phyloP scores from a whole-genome alignment of 768 basidiomycete genomes.

The Pisolithus marmoratus region DNA sequence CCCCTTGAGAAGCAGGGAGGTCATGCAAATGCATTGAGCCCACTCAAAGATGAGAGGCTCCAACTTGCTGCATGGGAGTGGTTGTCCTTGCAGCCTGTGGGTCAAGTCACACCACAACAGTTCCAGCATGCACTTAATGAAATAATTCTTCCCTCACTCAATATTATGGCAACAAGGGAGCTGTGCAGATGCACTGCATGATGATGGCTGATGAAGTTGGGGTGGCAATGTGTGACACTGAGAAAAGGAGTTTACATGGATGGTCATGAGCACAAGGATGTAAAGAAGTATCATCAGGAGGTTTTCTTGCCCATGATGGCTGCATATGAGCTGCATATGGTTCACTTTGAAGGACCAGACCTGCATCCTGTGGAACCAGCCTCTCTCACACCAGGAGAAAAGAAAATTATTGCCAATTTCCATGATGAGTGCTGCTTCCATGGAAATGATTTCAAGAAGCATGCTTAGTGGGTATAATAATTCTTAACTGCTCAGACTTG shows the following conservation, averaged over 20 bases:
- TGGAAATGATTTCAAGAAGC: conserved; percentile 22
- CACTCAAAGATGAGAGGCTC: conserved; percentile 8
- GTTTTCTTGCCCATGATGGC: conserved; percentile 17
- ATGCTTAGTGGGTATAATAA: conserved; percentile 22
- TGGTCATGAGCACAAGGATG: conserved; percentile 1
- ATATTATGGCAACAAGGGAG: conserved; percentile 19
- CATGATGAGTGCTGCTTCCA: conserved; percentile 9
- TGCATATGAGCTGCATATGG: conserved; percentile 15
- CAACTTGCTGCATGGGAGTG: conserved; percentile 9
- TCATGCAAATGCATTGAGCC: conserved; percentile 1
- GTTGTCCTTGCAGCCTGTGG: conserved; percentile 19
- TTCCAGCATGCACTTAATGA: conserved; percentile 24
- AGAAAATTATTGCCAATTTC: conserved; percentile 14
- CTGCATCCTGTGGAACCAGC: conserved; percentile 12
- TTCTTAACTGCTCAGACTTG: not conserved
- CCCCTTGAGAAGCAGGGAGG: conserved; percentile 26
- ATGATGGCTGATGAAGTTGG: conserved; percentile 10
- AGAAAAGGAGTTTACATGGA: conserved; percentile 14
- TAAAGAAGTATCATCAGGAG: conserved; percentile 7
- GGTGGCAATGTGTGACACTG: conserved; percentile 1
- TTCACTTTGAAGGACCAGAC: conserved; percentile 14
- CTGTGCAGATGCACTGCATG: conserved; percentile 16
- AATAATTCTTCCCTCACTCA: conserved; percentile 26
- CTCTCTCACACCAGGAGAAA: conserved; percentile 16
- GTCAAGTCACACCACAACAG: conserved; percentile 25